phyloP scores from a whole-genome alignment of 352 stramenopile species.

The Blastocystis sp. region DNA sequence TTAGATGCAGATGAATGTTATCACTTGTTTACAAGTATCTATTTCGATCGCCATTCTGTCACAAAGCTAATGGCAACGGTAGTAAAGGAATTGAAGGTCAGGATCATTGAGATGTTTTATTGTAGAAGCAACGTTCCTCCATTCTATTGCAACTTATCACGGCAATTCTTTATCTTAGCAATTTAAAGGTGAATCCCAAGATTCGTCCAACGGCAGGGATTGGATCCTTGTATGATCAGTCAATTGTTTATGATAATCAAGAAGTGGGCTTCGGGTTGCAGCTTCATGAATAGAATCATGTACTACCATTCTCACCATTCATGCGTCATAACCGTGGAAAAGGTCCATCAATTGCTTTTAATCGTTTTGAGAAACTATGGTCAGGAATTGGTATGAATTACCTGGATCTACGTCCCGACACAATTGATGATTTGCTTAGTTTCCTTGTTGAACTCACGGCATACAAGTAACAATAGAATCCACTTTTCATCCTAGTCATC shows the following conservation, averaged over 20 bases:
- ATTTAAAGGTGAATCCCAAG: constrained; percentile 18
- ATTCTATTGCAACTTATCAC: not conserved
- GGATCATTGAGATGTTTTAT: not conserved
- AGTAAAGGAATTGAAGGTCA: constrained; percentile 48
- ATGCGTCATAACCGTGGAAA: not conserved
- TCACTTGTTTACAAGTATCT: not conserved
- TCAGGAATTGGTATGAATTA: constrained; percentile 12
- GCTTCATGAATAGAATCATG: not conserved
- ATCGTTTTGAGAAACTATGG: not conserved
- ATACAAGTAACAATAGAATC: not conserved
- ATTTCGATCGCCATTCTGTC: not conserved
- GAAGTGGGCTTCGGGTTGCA: not conserved
- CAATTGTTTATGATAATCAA: constrained; percentile 6
- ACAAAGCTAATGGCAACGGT: not conserved
- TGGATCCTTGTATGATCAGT: not conserved
- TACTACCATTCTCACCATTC: constrained; percentile 19
- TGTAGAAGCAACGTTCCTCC: not conserved
- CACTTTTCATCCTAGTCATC: constrained; percentile 18
- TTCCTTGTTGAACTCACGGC: constrained; percentile 24
- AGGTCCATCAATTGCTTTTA: not conserved
- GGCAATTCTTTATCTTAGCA: constrained; percentile 17
- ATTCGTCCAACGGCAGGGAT: not conserved
- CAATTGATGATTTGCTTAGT: not conserved
- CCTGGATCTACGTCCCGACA: not conserved
- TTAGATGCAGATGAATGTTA: constrained; percentile 6